These are phyloP conservation scores for Mycena vulgaris DNA, from an alignment of 768 basidiomycete species.

Conservation along the genomic window DNA sequence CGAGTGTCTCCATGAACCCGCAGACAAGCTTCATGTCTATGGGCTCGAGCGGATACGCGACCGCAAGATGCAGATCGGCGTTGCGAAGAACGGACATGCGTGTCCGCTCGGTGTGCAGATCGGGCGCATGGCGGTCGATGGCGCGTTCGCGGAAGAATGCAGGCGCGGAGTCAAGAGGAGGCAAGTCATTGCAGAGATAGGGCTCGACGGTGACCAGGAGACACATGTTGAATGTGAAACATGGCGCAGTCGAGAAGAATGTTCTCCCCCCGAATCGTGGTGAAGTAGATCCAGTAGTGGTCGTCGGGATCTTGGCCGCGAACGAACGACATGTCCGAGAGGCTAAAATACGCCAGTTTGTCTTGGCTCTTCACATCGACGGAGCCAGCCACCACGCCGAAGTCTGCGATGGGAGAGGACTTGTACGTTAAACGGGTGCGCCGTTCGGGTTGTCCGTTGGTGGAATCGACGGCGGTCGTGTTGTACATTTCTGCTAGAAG, in stretches of 20 bases:
- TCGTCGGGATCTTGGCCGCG: slow-evolving; percentile 60
- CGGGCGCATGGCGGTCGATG: slow-evolving; percentile 30
- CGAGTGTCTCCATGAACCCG: slow-evolving; percentile 50
- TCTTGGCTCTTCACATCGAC: slow-evolving; percentile 53
- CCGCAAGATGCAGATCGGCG: slow-evolving; percentile 39
- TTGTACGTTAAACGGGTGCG: slow-evolving; percentile 55
- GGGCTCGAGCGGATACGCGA: slow-evolving; percentile 29
- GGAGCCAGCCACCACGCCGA: slow-evolving; percentile 58
- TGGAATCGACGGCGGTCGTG: slow-evolving; percentile 44
- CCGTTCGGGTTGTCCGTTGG: slow-evolving; percentile 39
- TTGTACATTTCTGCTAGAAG: slow-evolving; percentile 59
- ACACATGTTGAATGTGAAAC: slow-evolving; percentile 61
- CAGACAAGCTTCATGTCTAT: slow-evolving; percentile 30
- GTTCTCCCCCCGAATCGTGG: slow-evolving; percentile 57
- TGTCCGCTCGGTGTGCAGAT: slow-evolving; percentile 30
- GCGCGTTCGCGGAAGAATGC: slow-evolving; percentile 45
- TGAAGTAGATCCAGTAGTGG: slow-evolving; percentile 69
- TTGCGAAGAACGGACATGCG: slow-evolving; percentile 52
- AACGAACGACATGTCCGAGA: slow-evolving; percentile 40
- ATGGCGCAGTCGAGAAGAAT: slow-evolving; percentile 58
- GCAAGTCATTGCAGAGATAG: slow-evolving; percentile 38
- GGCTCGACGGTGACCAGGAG: slow-evolving; percentile 34
- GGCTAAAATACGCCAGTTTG: slow-evolving; percentile 53
- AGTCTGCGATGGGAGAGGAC: slow-evolving; percentile 60
- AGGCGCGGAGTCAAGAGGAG: slow-evolving; percentile 38